These are phyloP conservation scores for Tricholoma sp. DNA, from an alignment of 768 basidiomycete species.

Conservation along the genomic window DNA sequence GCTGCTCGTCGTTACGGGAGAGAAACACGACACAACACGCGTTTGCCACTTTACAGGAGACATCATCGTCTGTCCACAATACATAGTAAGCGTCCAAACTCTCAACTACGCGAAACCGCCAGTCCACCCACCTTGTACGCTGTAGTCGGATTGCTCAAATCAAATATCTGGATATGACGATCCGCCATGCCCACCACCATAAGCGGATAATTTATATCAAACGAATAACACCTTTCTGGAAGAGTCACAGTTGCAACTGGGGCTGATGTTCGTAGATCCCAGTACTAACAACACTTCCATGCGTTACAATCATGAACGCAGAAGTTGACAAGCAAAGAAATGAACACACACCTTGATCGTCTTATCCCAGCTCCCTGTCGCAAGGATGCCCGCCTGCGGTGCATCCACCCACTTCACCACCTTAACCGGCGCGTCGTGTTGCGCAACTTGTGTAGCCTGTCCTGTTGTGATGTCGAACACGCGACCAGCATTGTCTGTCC, in stretches of 20 bases:
- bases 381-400: conserved; percentile 68
- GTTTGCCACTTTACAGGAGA: conserved; percentile 96
- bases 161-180: conserved; percentile 84
- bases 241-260: conserved; percentile 77
- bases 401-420: conserved; percentile 78
- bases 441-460: conserved; percentile 75
- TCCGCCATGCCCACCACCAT: conserved; percentile 94
- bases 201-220: conserved; percentile 75
- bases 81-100: not conserved
- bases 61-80: conserved; percentile 52
- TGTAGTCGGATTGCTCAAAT: conserved; percentile 74
- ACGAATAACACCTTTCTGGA: conserved; percentile 84
- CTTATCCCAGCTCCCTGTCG: conserved; percentile 98
- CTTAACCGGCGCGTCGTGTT: conserved; percentile 86
- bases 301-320: not conserved
- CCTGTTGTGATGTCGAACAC: conserved; percentile 89
- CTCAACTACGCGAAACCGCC: not conserved
- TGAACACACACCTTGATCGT: conserved; percentile 70
- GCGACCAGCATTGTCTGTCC: conserved; percentile 89
- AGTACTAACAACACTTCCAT: conserved; percentile 54
- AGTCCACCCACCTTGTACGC: conserved; percentile 60
- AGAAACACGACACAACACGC: conserved; percentile 79
- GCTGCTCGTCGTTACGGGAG: conserved; percentile 48
- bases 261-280: conserved; percentile 74
- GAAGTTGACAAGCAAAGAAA: not conserved